These are phyloP conservation scores for Microstroma glucosiphilum DNA, from an alignment of 1,284 basidiomycete genomes.

Conservation along the genomic window DNA sequence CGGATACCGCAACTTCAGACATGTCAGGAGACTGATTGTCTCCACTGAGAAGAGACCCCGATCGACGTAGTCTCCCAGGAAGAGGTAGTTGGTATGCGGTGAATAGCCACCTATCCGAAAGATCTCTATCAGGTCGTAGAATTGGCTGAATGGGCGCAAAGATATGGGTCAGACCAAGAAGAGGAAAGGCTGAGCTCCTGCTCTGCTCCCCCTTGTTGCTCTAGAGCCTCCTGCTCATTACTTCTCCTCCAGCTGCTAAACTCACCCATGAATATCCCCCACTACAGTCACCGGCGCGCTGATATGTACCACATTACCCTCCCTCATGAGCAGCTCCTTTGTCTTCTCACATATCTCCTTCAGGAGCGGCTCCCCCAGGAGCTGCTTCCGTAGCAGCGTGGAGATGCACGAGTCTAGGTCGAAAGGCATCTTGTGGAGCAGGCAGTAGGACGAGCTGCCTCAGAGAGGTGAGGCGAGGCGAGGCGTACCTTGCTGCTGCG, in stretches of 20 bases:
- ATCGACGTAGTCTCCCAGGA: constrained; percentile 86
- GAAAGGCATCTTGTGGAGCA: constrained; percentile 34
- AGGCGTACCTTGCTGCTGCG: too few species aligned
- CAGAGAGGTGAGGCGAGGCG: too few species aligned
- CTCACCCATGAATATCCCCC: constrained; percentile 93
- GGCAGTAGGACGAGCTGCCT: background rate
- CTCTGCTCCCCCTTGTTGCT: background rate
- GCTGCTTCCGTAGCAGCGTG: constrained; percentile 48
- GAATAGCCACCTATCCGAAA: constrained; percentile 96
- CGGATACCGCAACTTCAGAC: constrained; percentile 92
- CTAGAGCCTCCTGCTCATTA: too few species aligned
- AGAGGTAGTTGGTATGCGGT: constrained; percentile 90
- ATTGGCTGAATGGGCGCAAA: constrained; percentile 63
- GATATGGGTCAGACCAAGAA: too few species aligned
- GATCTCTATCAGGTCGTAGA: constrained; percentile 98
- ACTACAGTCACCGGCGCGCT: constrained; percentile 97
- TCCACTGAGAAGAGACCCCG: constrained; percentile 95
- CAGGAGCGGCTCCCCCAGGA: constrained; percentile 45
- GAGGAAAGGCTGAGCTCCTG: background rate
- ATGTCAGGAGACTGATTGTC: constrained; percentile 93
- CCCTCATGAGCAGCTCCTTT: constrained; percentile 78
- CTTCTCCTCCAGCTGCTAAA: background rate
- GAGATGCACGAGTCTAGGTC: constrained; percentile 50
- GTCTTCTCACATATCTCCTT: constrained; percentile 51
- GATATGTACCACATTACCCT: constrained; percentile 97